Evolutionary conservation across 768 basidiomycete species (phyloP).

Genomic region (Auriscalpium microsporum): DNA sequence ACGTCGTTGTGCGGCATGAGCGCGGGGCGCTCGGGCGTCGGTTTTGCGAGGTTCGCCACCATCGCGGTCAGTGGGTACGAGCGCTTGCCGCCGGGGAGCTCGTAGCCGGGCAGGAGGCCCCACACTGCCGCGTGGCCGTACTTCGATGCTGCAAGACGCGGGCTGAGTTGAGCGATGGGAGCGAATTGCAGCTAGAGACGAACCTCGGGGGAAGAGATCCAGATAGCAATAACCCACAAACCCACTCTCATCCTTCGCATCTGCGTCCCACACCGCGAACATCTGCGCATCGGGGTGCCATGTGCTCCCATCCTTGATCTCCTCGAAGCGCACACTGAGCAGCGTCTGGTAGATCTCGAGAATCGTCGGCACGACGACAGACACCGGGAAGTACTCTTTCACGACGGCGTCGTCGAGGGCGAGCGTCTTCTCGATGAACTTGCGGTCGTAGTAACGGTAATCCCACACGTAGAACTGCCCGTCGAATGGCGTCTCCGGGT

Average conservation of each 20-base stretch:
- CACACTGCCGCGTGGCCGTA: constrained; percentile 87
- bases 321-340: constrained; percentile 62
- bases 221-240: constrained; percentile 85
- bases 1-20: constrained; percentile 84
- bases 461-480: constrained; percentile 79
- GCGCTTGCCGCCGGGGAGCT: constrained; percentile 44
- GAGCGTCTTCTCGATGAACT: constrained; percentile 57
- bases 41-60: constrained; percentile 88
- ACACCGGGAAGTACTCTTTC: constrained; percentile 87
- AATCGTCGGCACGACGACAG: constrained; percentile 74
- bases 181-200: constrained; percentile 10
- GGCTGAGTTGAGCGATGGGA: background rate
- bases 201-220: constrained; percentile 80
- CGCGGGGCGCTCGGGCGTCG: constrained; percentile 71
- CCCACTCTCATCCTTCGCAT: constrained; percentile 56
- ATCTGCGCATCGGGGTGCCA: constrained; percentile 91
- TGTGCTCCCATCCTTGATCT: constrained; percentile 42
- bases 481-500: constrained; percentile 45
- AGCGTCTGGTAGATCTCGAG: constrained; percentile 78
- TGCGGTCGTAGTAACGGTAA: constrained; percentile 61
- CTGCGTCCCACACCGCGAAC: constrained; percentile 79
- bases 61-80: constrained; percentile 73
- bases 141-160: constrained; percentile 44
- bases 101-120: constrained; percentile 62
- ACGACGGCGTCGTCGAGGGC: constrained; percentile 69